Evolutionary conservation across 2,329 filamentous ascomycete species (phyloP).

Genomic region (Sporothrix inflata): DNA sequence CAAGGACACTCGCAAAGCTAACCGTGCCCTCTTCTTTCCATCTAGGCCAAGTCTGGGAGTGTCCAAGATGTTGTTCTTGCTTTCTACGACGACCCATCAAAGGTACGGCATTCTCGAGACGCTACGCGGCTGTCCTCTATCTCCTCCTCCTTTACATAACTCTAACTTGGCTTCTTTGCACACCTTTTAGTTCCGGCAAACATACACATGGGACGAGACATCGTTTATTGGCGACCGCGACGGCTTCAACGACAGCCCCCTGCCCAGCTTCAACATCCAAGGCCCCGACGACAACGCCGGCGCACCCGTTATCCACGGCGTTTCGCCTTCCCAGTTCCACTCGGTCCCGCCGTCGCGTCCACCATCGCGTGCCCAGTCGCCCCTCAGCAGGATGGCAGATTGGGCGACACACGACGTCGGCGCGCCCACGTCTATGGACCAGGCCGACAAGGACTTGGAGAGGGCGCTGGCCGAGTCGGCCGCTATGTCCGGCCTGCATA

Average conservation of each 20-base stretch:
- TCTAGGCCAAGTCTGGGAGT: slow-evolving; percentile 51
- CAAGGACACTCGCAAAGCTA: slow-evolving; percentile 9
- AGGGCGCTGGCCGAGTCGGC: slow-evolving; percentile 61
- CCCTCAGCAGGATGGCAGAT: slow-evolving; percentile 56
- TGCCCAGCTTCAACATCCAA: slow-evolving; percentile 60
- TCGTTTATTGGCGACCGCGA: slow-evolving; percentile 58
- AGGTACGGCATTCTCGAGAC: slow-evolving; percentile 38
- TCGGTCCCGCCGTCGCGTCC: slow-evolving; percentile 60
- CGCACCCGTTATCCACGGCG: slow-evolving; percentile 46
- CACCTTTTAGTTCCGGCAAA: slow-evolving; percentile 47
- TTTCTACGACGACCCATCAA: slow-evolving; percentile 54
- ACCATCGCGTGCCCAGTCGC: slow-evolving; percentile 64
- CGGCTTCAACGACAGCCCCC: slow-evolving; percentile 39
- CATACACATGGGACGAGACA: slow-evolving; percentile 61
- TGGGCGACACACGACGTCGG: slow-evolving; percentile 43
- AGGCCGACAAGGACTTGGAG: slow-evolving; percentile 60
- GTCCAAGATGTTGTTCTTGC: slow-evolving; percentile 55
- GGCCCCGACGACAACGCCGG: slow-evolving; percentile 49
- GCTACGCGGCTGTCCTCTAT: not conserved
- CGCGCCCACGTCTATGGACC: slow-evolving; percentile 41
- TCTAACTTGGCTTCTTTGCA: not conserved
- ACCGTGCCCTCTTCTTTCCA: not conserved
- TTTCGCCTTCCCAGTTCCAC: slow-evolving; percentile 49
- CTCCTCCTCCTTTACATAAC: not conserved
- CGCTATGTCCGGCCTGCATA: slow-evolving; percentile 52